Evolutionary conservation across 306 rosid genomes (phyloP), one percentile per base, ranked within the genome.

Genomic region (Rosa chinensis): DNA sequence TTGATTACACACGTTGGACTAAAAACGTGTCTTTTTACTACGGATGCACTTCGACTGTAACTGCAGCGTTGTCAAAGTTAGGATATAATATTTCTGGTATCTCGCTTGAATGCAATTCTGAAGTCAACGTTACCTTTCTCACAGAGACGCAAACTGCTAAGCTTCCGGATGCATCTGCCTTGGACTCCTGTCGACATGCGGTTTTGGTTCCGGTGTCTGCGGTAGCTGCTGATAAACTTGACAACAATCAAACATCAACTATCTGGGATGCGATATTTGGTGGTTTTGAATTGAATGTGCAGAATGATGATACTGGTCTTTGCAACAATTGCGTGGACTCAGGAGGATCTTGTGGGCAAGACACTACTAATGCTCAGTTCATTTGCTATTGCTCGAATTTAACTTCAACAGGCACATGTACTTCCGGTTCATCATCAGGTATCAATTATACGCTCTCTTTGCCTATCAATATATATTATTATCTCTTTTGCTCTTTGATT

Each of bases 221-320:
- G 28, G 28, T 1, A 28, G 56, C 78, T 8, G 25, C 58, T 14
- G 5, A 2, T 0, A 12, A 11, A 0, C 14, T 75, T 0, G 56
- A 8, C 11, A 0, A 2, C 17, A 0, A 3, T 17, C 28, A 1
- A 28, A 43, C 18, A 0, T 6, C 0, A 7, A 25, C 0, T 43
- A 10, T 75, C 18, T 0, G 0, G 8, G 2, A 5, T 2, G 56
- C 6, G 0, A 0, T 75, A 0, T 0, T 59, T 0, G 78, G 43
- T 35, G 78, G 78, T 16, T 75, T 75, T 28, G 23, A 17, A 0
- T 17, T 75, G 58, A 0, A 43, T 5, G 2, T 75, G 20, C 0
- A 2, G 44, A 17, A 43, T 25, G 4, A 4, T 44, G 32, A 8
- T 32, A 25, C 7, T 28, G 45, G 0, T 25, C 0, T 2, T 8